Evolutionary conservation across 2,329 filamentous ascomycete species (phyloP), one percentile per base, ranked within the genome.

Genomic region (Fusarium temperatum): DNA sequence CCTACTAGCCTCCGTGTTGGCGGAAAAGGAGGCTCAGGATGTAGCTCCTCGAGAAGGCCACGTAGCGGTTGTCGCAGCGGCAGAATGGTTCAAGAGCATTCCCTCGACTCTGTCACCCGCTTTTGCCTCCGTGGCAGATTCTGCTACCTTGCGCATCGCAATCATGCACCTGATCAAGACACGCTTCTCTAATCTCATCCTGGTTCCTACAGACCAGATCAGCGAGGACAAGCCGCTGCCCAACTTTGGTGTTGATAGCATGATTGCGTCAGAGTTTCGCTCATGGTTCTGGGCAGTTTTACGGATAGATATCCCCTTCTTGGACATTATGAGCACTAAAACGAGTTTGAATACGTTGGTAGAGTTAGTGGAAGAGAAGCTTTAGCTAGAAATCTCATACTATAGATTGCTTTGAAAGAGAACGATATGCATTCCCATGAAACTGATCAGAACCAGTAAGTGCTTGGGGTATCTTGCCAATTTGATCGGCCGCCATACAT

Each of bases 231-330:
- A 54, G 17, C 51, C 51, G 35, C 20, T 54, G 11, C 35, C 51
- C 6, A 39, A 38, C 10, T 54, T 54, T 39, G 51, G 35, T 28
- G 51, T 54, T n/a, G 51, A 54, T 54, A 54, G 35, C 20, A 39
- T 54, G 51, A 54, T 39, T 18, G 51, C 51, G 2, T 39, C 51
- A 18, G 51, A 54, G 20, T 54, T 54, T 54, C 51, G 51, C 5
- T 38, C 51, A 0, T 54, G 35, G 51, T 39, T 54, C 11, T 54
- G 51, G 51, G 24, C 24, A 5, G 24, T 54, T 10, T n/a, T 54
- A 10, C 24, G 51, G 2, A 54, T 54, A 13, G 24, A 54, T 0
- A 54, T 28, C 0, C 35, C 24, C 2, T 54, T 54, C 20, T 39
- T 54, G n/a, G 35, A 54, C 4, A 54, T 54, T 13, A n/a, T 54